Evolutionary conservation across 2,329 filamentous ascomycete genomes (phyloP), one percentile per base, ranked within the genome.

Genomic region (Tolypocladium tropicale): DNA sequence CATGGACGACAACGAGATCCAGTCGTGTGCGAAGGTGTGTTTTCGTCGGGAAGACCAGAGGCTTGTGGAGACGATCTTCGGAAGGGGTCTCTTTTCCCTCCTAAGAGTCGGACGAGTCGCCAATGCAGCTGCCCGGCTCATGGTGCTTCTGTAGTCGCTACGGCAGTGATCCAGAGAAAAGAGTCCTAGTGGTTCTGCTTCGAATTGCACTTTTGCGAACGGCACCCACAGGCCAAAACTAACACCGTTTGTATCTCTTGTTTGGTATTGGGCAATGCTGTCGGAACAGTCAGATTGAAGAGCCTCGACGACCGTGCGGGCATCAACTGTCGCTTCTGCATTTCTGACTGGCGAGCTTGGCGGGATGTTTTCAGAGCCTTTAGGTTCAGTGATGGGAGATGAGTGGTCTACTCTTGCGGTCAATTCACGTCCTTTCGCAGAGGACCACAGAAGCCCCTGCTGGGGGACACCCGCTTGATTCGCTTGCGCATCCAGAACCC

Each of bases 1-100:
- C 14, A 57, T 36, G 33, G 57, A 56, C 21, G 57, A 57, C n/a
- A 57, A 48, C 30, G 55, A 56, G 16, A 57, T 18, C 57, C 59
- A 60, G 32, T 59, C 57, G 21, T 56, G 54, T 6, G 55, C 14
- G 23, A 30, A 54, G 4, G 54, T n/a, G 32, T 53, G 50, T 25
- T 34, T 32, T 9, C 37, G 34, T 16, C 48, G 54, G 6, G 50
- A 23, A 14, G 43, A 36, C 58, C 58, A 60, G 33, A 60, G 55
- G 41, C 34, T 48, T n/a, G 28, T 30, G 23, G 58, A 58, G 18
- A 48, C 33, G 18, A 59, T 33, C 10, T 14, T 14, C 32, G 33
- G 41, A 32, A 57, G 55, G 16, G 23, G 16, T 10, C 10, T 30
- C 49, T 49, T 32, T 33, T 30, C 28, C 18, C 7, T 6, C 43